Conservation (phyloP, 1,284 basidiomycete genomes). For the Trichosporon faecale region DNA sequence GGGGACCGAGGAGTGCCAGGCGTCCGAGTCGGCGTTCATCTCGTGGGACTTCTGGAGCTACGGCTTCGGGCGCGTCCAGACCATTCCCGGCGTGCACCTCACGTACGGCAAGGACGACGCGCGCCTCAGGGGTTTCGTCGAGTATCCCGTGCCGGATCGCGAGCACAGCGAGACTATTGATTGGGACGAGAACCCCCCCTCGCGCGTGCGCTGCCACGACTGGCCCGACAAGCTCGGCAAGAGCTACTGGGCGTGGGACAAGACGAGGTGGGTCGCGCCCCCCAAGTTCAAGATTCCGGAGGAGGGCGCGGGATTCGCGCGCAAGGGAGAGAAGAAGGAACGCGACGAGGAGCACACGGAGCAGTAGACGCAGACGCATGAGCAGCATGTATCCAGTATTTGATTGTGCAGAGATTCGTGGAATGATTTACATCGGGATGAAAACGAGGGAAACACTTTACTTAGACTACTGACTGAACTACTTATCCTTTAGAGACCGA, state of each 20-base stretch:
- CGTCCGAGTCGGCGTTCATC: conserved; percentile 45
- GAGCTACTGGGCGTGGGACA: conserved; percentile 36
- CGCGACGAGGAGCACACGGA: not conserved
- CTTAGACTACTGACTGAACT: not conserved
- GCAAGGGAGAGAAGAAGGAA: not conserved
- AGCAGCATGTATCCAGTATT: not conserved
- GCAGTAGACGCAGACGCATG: not conserved
- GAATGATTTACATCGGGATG: not conserved
- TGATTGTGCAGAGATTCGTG: not conserved
- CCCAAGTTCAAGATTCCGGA: conserved; percentile 17
- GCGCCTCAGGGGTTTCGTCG: conserved; percentile 40
- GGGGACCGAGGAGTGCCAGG: conserved; percentile 43
- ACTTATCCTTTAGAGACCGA: conserved; percentile 12
- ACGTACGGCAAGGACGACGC: conserved; percentile 49
- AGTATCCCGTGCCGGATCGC: conserved; percentile 31
- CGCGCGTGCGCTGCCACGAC: conserved; percentile 37
- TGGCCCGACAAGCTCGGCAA: conserved; percentile 46
- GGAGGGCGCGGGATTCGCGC: not conserved
- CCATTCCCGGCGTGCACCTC: conserved; percentile 48
- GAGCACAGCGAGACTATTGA: conserved; percentile 27
- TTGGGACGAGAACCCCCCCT: conserved; percentile 39
- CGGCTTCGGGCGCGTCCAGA: conserved; percentile 46
- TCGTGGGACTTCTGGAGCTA: conserved; percentile 53
- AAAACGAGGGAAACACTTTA: not conserved
- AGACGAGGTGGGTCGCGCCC: conserved; percentile 34